Percentiles rank a stretch among this genome's conserved stretches.
Conservation (phyloP, 352 stramenopile species). For the Pilasporangium apinafurcum region DNA sequence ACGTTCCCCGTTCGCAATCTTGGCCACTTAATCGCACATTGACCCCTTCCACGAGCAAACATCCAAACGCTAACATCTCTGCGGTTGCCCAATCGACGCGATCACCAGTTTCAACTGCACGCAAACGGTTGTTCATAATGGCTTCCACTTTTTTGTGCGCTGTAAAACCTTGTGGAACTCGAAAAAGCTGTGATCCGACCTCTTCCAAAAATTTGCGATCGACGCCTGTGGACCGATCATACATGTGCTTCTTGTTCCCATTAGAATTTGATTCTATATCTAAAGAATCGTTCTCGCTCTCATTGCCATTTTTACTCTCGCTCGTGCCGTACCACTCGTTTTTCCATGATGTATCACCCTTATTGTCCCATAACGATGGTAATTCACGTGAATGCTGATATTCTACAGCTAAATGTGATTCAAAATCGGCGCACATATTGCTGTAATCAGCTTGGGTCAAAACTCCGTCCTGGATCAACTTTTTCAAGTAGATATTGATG, state of each 20-base stretch:
- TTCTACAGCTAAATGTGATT: constrained; percentile 54
- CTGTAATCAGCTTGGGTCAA: constrained; percentile 38
- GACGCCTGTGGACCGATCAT: constrained; percentile 59
- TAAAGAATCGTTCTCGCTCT: background rate
- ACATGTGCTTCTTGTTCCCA: constrained; percentile 17
- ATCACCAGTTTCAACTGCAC: constrained; percentile 71
- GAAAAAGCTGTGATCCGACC: constrained; percentile 71
- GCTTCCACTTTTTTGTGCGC: constrained; percentile 82
- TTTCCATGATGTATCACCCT: constrained; percentile 59
- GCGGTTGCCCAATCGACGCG: constrained; percentile 86
- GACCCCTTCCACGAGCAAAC: constrained; percentile 76
- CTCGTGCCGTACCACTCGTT: constrained; percentile 46
- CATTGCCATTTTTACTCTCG: constrained; percentile 1
- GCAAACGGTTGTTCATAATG: constrained; percentile 81
- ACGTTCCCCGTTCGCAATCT: constrained; percentile 87
- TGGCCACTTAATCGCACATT: constrained; percentile 84
- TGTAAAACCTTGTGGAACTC: constrained; percentile 74
- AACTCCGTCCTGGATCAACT: constrained; percentile 51
- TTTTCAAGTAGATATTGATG: constrained; percentile 68
- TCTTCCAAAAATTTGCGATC: constrained; percentile 66
- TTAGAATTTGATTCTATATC: constrained; percentile 4
- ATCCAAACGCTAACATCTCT: constrained; percentile 83
- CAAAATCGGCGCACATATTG: constrained; percentile 53
- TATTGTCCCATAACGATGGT: constrained; percentile 76
- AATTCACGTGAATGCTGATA: constrained; percentile 66